Conservation (phyloP, 225 moss, liverwort and hornwort genomes). For the Pseudoscleropodium purum region DNA sequence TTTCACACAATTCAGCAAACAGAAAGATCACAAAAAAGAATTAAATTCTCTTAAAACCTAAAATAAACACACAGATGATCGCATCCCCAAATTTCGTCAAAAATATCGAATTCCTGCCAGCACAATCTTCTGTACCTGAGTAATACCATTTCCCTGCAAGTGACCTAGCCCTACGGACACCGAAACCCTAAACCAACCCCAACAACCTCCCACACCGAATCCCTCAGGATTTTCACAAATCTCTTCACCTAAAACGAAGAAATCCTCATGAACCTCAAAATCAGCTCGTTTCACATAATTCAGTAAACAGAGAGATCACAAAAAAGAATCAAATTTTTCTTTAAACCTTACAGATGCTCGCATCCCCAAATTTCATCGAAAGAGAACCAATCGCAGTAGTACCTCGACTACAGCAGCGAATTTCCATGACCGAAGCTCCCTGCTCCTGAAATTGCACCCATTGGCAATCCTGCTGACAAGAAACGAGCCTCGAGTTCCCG, state of each 20-base stretch:
- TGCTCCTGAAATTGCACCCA: neutral
- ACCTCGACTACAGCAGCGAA: conserved; percentile 1
- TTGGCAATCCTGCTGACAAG: neutral
- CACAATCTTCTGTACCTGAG: neutral
- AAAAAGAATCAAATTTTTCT: neutral
- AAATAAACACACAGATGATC: neutral
- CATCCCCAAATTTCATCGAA: neutral
- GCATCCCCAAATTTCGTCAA: neutral
- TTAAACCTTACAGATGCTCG: neutral
- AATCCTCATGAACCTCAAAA: neutral
- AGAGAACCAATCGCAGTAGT: neutral
- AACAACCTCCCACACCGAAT: neutral
- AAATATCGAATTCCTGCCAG: neutral
- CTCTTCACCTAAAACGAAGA: neutral
- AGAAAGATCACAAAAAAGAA: neutral
- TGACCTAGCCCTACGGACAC: neutral
- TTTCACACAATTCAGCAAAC: neutral
- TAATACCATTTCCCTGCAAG: neutral
- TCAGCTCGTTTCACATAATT: neutral
- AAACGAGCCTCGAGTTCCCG: neutral
- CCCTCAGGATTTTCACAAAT: neutral
- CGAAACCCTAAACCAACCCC: neutral
- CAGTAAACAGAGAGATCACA: neutral
- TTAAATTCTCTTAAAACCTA: neutral
- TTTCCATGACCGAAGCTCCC: neutral